Conservation (phyloP, 352 stramenopile genomes). For the Phytophthora hybrid region DNA sequence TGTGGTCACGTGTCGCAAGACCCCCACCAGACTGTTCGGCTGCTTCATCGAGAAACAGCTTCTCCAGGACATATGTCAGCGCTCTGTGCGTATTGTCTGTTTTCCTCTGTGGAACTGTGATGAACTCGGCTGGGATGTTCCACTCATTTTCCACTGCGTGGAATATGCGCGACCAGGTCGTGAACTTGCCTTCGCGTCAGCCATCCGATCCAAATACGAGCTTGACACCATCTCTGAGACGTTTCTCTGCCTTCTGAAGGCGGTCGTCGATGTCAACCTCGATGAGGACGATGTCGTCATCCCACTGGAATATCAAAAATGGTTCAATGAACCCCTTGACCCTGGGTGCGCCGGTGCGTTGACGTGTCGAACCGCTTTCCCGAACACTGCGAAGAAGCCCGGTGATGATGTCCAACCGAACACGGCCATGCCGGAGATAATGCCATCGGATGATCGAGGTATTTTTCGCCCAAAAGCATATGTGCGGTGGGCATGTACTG, state of each 20-base stretch:
- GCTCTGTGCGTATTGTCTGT: not conserved
- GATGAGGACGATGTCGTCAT: not conserved
- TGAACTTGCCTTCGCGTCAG: not conserved
- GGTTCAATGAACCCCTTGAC: not conserved
- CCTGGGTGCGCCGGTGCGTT: not conserved
- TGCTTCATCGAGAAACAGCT: not conserved
- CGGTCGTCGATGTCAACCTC: not conserved
- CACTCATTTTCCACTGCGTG: not conserved
- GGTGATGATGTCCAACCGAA: not conserved
- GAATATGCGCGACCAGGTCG: not conserved
- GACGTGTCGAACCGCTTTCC: not conserved
- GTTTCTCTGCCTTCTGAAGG: not conserved
- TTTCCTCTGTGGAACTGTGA: not conserved
- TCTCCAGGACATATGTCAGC: not conserved
- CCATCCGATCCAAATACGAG: not conserved
- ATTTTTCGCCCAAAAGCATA: not conserved
- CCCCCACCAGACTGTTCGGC: not conserved
- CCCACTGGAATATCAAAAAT: not conserved
- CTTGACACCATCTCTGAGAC: not conserved
- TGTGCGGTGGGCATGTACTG: not conserved
- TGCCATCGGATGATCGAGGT: not conserved
- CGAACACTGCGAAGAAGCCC: not conserved
- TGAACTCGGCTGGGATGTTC: not conserved
- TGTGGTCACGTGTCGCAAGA: not conserved
- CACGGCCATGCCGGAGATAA: not conserved